These are phyloP conservation scores for Mycena sp. DNA, from an alignment of 1,284 basidiomycete species.

Conservation along the genomic window DNA sequence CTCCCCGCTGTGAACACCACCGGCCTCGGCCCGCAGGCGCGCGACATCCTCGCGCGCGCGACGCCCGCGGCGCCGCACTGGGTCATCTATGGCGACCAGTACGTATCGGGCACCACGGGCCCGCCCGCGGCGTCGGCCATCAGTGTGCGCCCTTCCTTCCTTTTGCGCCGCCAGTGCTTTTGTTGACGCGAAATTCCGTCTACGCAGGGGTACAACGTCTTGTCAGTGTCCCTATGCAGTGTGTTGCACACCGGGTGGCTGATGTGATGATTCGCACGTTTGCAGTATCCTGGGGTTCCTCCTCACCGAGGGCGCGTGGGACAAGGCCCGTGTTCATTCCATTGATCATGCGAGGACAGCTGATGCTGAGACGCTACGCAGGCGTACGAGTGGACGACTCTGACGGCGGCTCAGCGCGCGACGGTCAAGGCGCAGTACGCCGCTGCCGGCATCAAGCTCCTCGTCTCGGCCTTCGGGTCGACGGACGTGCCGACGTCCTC, in stretches of 20 bases:
- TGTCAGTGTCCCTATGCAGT: constrained; percentile 36
- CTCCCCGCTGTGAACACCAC: constrained; percentile 35
- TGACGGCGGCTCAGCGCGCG: constrained; percentile 53
- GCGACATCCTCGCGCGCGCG: constrained; percentile 51
- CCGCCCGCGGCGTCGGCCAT: constrained; percentile 55
- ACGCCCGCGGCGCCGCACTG: constrained; percentile 58
- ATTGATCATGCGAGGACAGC: neutral
- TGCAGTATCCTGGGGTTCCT: constrained; percentile 61
- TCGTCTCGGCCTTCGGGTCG: constrained; percentile 66
- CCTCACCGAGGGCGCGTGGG: constrained; percentile 57
- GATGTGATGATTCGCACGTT: neutral
- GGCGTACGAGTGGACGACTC: constrained; percentile 50
- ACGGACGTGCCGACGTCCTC: constrained; percentile 61
- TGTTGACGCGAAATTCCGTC: neutral
- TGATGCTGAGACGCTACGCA: neutral
- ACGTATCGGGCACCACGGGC: constrained; percentile 48
- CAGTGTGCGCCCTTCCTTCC: constrained; percentile 38
- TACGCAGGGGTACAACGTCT: constrained; percentile 56
- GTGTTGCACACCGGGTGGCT: no score
- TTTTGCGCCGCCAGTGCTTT: neutral
- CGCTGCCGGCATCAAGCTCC: constrained; percentile 63
- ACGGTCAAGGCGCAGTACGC: constrained; percentile 59
- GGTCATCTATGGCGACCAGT: constrained; percentile 59
- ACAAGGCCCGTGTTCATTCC: constrained; percentile 48
- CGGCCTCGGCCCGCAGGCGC: constrained; percentile 44